Base-by-base conservation (phyloP, 306 rosid species). In the Cucumis hystrix region DNA sequence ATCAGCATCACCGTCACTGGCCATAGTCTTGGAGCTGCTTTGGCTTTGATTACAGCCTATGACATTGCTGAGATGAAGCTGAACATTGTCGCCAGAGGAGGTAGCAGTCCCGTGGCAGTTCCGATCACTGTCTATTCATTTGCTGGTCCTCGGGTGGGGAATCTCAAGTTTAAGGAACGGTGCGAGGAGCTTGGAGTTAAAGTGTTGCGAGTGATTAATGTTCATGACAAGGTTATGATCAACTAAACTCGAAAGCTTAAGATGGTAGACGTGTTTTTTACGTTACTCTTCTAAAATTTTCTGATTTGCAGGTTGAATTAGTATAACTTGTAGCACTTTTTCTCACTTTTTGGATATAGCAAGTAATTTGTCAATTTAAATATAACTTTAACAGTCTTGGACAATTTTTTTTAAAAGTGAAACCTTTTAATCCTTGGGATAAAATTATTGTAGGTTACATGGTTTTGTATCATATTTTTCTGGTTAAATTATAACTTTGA, bases 151-250 rank as follows among this genome's bases (percentile, higher is more conserved):
- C 75, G 94, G 33, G 97, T 89, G 15, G 97, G 97, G 55, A 91
- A 91, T 23, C 74, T 89, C 23, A 83, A 56, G 49, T 89, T 91
- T 6, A 91, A 91, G 72, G 87, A 84, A 60, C 62, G 94, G 66
- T 89, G 91, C 3, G 97, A 89, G 1, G 92, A 84, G 83, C 89
- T 91, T 0, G 91, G 89, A 20, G 88, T 91, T 2, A 91, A 89
- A 54, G 97, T 87, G 2, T n/a, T 89, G 21, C 80, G 94, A 61
- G 84, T 91, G 25, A 41, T 85, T 9, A 89, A 91, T 20, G 83
- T 89, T 20, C 93, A 86, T 5, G 97, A 89, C 10, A 78, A 59
- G 77, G 93, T 89, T 58, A 2, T 21, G 14, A 47, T 47, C 17
- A 47, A 58, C 63, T 58, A 7, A 58, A 58, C 30, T 58, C 33